Evolutionary conservation across 1,139 yeast genomes (phyloP).

Genomic region (Magnusiomyces paraingens): DNA sequence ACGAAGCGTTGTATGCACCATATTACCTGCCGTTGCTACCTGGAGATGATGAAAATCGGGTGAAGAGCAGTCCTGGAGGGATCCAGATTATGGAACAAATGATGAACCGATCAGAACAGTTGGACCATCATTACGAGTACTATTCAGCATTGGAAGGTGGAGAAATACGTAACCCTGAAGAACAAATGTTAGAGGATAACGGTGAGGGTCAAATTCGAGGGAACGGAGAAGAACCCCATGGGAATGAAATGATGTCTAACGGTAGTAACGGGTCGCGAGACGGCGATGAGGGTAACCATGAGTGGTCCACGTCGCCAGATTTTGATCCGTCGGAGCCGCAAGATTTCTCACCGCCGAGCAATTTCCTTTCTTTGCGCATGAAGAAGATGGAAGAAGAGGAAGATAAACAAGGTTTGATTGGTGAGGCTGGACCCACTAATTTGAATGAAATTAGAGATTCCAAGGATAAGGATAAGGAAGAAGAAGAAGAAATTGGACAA

Average conservation of each 20-base stretch:
- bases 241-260: constrained; percentile 54
- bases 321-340: constrained; percentile 67
- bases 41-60: constrained; percentile 78
- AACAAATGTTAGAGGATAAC: not conserved
- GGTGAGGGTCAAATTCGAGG: not conserved
- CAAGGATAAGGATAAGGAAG: too few species aligned
- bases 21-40: constrained; percentile 82
- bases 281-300: constrained; percentile 27
- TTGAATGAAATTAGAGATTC: not conserved
- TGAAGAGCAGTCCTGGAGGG: constrained; percentile 71
- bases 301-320: constrained; percentile 25
- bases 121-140: constrained; percentile 87
- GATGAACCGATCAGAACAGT: constrained; percentile 73
- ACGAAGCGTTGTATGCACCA: constrained; percentile 87
- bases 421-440: too few species aligned
- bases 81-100: constrained; percentile 62
- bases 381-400: not conserved
- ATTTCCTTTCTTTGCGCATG: not conserved
- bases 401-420: not conserved
- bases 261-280: constrained; percentile 47
- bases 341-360: constrained; percentile 41
- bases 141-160: constrained; percentile 59
- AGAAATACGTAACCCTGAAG: constrained; percentile 6
- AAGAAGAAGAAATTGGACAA: too few species aligned
- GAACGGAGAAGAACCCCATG: constrained; percentile 6